A percentile compares a stretch with the other conserved stretches of the same genome.
phyloP scores from a whole-genome alignment of 2,329 filamentous ascomycete species.

The Elsinoe necatrix region DNA sequence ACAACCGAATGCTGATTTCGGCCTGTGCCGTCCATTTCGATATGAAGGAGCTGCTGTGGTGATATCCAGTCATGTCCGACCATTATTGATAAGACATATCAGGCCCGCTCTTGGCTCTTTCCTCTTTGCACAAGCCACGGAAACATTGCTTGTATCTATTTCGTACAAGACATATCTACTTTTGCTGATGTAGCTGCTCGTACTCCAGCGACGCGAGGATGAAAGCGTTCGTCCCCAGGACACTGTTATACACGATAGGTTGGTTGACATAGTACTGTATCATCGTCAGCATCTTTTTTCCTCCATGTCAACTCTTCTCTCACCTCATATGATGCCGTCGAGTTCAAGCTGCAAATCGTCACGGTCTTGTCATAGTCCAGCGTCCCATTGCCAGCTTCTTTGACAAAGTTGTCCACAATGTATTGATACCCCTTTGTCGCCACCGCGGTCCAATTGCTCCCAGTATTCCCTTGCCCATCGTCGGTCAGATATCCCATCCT shows the following conservation, averaged over 20 bases:
- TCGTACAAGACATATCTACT: background rate
- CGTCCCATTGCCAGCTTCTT: conserved; percentile 40
- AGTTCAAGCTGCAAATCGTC: conserved; percentile 43
- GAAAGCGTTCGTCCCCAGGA: background rate
- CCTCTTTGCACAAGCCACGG: background rate
- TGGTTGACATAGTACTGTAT: background rate
- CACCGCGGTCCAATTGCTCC: conserved; percentile 36
- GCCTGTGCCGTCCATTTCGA: background rate
- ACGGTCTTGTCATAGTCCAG: conserved; percentile 47
- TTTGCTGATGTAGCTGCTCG: background rate
- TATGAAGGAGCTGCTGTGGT: background rate
- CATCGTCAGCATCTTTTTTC: background rate
- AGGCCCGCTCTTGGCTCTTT: background rate
- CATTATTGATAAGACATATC: background rate
- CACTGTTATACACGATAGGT: background rate
- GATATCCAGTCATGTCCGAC: background rate
- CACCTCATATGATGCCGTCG: conserved; percentile 44
- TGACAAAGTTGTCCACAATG: conserved; percentile 40
- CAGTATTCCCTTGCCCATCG: conserved; percentile 40
- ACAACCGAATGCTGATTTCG: background rate
- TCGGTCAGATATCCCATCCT: conserved; percentile 31
- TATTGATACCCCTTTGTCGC: conserved; percentile 39
- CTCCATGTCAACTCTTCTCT: conserved; percentile 17
- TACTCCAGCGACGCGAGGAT: conserved; percentile 1
- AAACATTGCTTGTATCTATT: background rate